Conservation (phyloP, 2,329 filamentous ascomycete genomes). For the Ascochyta pisi region DNA sequence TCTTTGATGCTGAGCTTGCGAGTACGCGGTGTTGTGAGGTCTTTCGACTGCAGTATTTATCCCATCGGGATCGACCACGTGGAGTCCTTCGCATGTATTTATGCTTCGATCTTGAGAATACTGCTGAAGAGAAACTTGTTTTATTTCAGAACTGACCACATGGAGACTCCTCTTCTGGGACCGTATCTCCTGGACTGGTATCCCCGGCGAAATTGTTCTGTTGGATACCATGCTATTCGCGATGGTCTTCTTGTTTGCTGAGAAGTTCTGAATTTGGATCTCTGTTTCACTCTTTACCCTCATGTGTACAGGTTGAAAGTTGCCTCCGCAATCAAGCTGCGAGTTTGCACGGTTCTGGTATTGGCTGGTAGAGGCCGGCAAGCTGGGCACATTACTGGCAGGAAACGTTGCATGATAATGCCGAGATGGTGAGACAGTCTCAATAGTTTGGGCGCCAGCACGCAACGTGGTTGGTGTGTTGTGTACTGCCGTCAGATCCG, state of each 20-base stretch:
- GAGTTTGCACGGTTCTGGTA: constrained; percentile 12
- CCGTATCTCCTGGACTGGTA: not conserved
- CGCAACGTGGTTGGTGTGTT: not conserved
- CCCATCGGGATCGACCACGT: not conserved
- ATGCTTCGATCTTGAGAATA: not conserved
- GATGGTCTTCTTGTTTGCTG: not conserved
- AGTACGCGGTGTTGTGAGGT: too few species aligned
- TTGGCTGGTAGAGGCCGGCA: not conserved
- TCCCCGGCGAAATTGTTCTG: not conserved
- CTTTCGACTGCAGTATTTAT: not conserved
- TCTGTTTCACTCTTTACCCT: not conserved
- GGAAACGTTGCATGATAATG: not conserved
- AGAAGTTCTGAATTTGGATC: too few species aligned
- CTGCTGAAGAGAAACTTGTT: not conserved
- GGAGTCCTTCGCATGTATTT: not conserved
- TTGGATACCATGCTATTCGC: not conserved
- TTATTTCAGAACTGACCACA: not conserved
- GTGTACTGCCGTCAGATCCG: constrained; percentile 10
- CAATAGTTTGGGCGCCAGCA: constrained; percentile 3
- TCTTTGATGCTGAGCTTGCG: constrained; percentile 7
- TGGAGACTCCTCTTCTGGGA: constrained; percentile 7
- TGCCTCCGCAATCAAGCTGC: constrained; percentile 8
- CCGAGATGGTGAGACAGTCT: not conserved
- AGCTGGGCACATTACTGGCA: not conserved
- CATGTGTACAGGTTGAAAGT: not conserved